Percentiles rank a stretch among this genome's conserved stretches.
Conservation (phyloP, 2,329 filamentous ascomycete genomes). For the Bipolaris bicolor region DNA sequence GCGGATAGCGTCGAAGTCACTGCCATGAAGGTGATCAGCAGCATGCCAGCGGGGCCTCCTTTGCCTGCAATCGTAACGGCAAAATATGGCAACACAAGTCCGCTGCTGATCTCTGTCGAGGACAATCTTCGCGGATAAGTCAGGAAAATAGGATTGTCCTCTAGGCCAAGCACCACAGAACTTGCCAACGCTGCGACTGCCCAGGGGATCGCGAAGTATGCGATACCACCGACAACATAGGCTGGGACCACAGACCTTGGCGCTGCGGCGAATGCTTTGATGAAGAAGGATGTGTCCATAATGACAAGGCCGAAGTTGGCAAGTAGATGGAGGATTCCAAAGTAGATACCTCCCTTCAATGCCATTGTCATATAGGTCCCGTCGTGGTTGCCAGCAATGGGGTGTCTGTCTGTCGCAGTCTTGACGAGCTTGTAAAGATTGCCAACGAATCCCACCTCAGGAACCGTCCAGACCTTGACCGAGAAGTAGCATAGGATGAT, state of each 20-base stretch:
- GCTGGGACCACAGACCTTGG: conserved; percentile 86
- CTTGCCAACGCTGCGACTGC: conserved; percentile 88
- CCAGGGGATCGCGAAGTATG: conserved; percentile 94
- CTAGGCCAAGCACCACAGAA: conserved; percentile 78
- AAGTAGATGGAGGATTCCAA: conserved; percentile 90
- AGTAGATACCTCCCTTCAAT: conserved; percentile 79
- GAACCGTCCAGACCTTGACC: conserved; percentile 80
- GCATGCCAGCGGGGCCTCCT: conserved; percentile 77
- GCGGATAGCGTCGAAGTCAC: conserved; percentile 84
- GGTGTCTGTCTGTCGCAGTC: conserved; percentile 68
- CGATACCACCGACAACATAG: conserved; percentile 84
- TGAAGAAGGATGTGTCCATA: conserved; percentile 85
- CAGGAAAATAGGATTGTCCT: conserved; percentile 73
- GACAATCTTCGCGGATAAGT: conserved; percentile 75
- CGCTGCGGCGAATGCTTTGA: conserved; percentile 89
- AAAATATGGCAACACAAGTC: conserved; percentile 83
- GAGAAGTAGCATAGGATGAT: conserved; percentile 87
- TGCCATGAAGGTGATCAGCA: conserved; percentile 87
- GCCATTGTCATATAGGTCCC: conserved; percentile 89
- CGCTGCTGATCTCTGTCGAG: conserved; percentile 76
- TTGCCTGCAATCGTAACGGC: conserved; percentile 82
- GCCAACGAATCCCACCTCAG: conserved; percentile 74
- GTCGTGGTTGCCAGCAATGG: conserved; percentile 77
- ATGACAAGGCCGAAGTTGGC: conserved; percentile 87
- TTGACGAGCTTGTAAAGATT: conserved; percentile 79